Conservation (phyloP, 306 rosid genomes). For the Lablab purpureus region DNA sequence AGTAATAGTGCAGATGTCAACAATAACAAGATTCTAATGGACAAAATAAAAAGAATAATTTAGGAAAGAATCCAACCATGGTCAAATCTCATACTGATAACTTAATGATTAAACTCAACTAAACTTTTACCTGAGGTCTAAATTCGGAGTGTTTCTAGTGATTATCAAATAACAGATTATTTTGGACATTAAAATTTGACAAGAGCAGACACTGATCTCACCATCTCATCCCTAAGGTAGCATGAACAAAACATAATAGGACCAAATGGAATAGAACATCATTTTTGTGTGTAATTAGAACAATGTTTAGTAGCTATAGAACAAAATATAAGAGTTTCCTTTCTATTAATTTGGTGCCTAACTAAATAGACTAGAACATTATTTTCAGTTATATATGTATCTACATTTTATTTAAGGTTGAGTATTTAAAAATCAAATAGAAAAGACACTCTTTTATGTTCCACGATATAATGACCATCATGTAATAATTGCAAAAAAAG, state of each 20-base stretch:
- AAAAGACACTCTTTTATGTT: background rate
- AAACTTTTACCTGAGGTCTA: background rate
- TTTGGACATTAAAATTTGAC: background rate
- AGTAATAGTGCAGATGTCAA: slow-evolving; percentile 39
- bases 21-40: slow-evolving; percentile 11
- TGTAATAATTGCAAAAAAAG: background rate
- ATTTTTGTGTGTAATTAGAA: background rate
- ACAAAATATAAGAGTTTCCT: background rate
- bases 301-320: background rate
- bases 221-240: background rate
- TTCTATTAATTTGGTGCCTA: background rate
- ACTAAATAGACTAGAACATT: background rate
- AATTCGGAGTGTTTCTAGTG: background rate
- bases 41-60: slow-evolving; percentile 28
- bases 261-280: background rate
- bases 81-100: slow-evolving; percentile 23
- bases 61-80: slow-evolving; percentile 10
- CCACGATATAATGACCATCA: background rate
- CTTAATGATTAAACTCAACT: background rate
- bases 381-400: background rate
- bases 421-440: background rate
- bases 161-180: background rate
- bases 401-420: background rate
- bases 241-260: background rate
- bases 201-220: background rate